Evolutionary conservation across 768 basidiomycete genomes (phyloP), one percentile per base, ranked within the genome.

Genomic region (Exsudoporus frostii): DNA sequence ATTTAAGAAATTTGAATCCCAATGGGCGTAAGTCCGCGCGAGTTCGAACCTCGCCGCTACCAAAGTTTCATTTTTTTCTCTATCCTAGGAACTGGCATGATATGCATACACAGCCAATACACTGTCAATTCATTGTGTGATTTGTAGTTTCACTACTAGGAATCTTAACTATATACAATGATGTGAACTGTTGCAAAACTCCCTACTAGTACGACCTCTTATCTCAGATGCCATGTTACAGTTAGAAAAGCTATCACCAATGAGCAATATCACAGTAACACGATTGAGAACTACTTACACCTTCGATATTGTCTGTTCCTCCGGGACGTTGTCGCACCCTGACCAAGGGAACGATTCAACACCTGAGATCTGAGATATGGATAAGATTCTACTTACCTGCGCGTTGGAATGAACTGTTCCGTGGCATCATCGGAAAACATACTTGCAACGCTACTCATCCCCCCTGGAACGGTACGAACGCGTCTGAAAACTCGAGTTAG

Each of bases 11-110:
- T 70, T 65, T 85, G 85, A 82, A 79, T 88, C 85, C 86, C 84
- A 86, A 87, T 87, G 85, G 84, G 82, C 78, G 83, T 36, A 78
- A 82, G 78, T 77, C 85, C 86, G 85, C 87, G 86, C 84, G 87
- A 88, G 87, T 89, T 88, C 86, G 86, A 88, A 86, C 84, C 87
- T 88, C 86, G 85, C 87, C 82, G 83, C 82, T 84, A 83, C 84
- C 85, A 87, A 43, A 0, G 6, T 9, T 24, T 64, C 3, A 4
- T 48, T 60, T 33, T 25, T 30, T 25, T 41, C 17, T 24, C 17
- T 27, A 4, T 3, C 32, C 25, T 3, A 27, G 4, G 13, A 13
- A 13, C n/a, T 20, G 4, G 25, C 14, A 38, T 3, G 17, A 27
- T 19, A 19, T 2, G 6, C 8, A 32, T 14, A 13, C 19, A 41